phyloP scores from a whole-genome alignment of 768 basidiomycete species.

The Macrolepiota albuminosa region DNA sequence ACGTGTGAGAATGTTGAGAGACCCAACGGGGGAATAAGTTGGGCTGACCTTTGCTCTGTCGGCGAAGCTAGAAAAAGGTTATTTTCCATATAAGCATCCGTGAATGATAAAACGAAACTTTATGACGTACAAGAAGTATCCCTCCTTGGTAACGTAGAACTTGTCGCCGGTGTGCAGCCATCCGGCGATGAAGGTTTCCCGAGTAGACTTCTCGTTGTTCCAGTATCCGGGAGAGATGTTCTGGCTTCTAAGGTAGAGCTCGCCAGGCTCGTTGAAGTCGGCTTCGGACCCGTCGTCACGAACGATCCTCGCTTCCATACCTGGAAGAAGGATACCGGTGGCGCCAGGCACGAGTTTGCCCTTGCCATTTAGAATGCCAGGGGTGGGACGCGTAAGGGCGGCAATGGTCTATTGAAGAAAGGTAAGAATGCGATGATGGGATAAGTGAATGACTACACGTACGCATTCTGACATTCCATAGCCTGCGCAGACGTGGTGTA shows the following conservation, averaged over 20 bases:
- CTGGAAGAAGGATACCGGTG: slow-evolving; percentile 57
- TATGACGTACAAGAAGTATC: slow-evolving; percentile 57
- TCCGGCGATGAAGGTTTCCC: slow-evolving; percentile 62
- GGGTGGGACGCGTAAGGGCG: slow-evolving; percentile 36
- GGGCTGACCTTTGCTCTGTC: slow-evolving; percentile 66
- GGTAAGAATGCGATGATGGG: neutral
- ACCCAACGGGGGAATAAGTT: neutral
- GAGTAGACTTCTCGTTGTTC: slow-evolving; percentile 63
- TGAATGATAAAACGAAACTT: neutral
- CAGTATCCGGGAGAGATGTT: slow-evolving; percentile 68
- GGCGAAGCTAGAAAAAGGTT: slow-evolving; percentile 46
- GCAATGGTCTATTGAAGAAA: slow-evolving; percentile 45
- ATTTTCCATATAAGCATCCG: neutral
- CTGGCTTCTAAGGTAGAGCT: slow-evolving; percentile 49
- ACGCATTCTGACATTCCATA: slow-evolving; percentile 73
- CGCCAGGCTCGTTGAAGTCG: slow-evolving; percentile 53
- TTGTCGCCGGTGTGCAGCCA: slow-evolving; percentile 77
- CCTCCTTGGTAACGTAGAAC: slow-evolving; percentile 55
- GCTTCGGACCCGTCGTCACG: slow-evolving; percentile 51
- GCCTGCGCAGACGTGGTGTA: slow-evolving; percentile 29
- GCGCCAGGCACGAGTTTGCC: slow-evolving; percentile 35
- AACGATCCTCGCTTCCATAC: slow-evolving; percentile 49
- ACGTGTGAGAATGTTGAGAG: neutral
- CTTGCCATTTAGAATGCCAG: slow-evolving; percentile 42
- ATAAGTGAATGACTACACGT: slow-evolving; percentile 19